Conservation (phyloP, 2,329 filamentous ascomycete species). For the Pseudocercospora eumusae region DNA sequence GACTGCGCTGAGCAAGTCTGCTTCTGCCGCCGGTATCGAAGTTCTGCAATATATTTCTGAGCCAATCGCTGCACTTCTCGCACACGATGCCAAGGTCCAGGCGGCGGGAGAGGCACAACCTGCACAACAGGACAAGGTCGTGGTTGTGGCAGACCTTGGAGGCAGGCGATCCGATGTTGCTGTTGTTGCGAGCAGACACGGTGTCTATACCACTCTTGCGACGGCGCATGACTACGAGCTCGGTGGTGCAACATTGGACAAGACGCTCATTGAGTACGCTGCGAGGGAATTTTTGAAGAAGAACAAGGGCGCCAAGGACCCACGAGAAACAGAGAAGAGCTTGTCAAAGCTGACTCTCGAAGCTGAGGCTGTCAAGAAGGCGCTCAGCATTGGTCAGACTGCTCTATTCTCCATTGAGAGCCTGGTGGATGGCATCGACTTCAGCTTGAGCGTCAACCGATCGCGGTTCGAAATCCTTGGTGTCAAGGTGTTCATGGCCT, state of each 20-base stretch:
- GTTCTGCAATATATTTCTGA: constrained; percentile 91
- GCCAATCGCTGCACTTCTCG: constrained; percentile 82
- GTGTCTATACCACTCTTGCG: constrained; percentile 93
- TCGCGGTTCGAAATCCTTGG: constrained; percentile 88
- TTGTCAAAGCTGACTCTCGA: constrained; percentile 92
- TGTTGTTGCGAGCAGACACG: constrained; percentile 85
- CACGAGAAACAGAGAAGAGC: constrained; percentile 74
- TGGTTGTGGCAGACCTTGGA: constrained; percentile 90
- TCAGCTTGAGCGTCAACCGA: constrained; percentile 87
- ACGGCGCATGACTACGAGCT: constrained; percentile 96
- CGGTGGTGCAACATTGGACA: constrained; percentile 80
- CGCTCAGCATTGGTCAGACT: constrained; percentile 82
- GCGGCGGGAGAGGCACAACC: constrained; percentile 62
- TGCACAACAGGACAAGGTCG: constrained; percentile 76
- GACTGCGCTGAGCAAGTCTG: constrained; percentile 73
- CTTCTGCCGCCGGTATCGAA: constrained; percentile 79
- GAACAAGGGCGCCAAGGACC: constrained; percentile 73
- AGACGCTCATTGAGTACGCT: constrained; percentile 92
- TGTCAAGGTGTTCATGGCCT: constrained; percentile 82
- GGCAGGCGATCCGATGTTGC: constrained; percentile 90
- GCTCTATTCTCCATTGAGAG: constrained; percentile 92
- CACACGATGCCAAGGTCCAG: constrained; percentile 71
- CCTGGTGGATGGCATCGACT: constrained; percentile 85
- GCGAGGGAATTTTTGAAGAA: constrained; percentile 99
- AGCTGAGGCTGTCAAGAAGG: constrained; percentile 87